These are phyloP conservation scores for Domatiomyces globalis DNA, from an alignment of 2,329 filamentous ascomycete genomes.

Conservation along the genomic window DNA sequence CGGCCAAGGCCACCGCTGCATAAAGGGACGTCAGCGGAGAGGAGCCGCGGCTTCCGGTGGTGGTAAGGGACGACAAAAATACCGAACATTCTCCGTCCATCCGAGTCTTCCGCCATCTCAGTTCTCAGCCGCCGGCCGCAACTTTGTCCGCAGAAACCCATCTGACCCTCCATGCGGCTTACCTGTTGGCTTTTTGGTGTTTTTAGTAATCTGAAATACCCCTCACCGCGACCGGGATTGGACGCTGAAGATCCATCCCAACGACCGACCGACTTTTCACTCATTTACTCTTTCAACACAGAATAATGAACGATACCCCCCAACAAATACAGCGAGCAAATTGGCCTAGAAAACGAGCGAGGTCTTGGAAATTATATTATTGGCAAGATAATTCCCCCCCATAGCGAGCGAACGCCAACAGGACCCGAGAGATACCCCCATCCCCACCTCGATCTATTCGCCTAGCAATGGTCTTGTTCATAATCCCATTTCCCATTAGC, in stretches of 20 bases:
- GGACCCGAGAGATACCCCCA: no score
- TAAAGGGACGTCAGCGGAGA: not conserved
- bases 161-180: no score
- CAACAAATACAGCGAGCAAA: not conserved
- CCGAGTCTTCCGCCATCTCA: no score
- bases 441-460: conserved; percentile 5
- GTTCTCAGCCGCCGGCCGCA: no score
- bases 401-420: conserved; percentile 9
- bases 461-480: conserved; percentile 3
- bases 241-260: not conserved
- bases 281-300: not conserved
- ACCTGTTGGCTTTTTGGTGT: not conserved
- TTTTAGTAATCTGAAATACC: not conserved
- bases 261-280: not conserved
- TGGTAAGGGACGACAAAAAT: no score
- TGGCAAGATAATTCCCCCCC: not conserved
- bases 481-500: not conserved
- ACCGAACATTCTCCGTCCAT: no score
- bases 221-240: not conserved
- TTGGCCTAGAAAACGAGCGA: not conserved
- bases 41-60: no score
- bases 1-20: no score
- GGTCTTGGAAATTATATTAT: not conserved
- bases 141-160: no score
- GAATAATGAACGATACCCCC: no score